A percentile compares a stretch with the other conserved stretches of the same genome.
Evolutionary conservation across 345 rosid genomes (phyloP).

Genomic region (Microcos paniculata): DNA sequence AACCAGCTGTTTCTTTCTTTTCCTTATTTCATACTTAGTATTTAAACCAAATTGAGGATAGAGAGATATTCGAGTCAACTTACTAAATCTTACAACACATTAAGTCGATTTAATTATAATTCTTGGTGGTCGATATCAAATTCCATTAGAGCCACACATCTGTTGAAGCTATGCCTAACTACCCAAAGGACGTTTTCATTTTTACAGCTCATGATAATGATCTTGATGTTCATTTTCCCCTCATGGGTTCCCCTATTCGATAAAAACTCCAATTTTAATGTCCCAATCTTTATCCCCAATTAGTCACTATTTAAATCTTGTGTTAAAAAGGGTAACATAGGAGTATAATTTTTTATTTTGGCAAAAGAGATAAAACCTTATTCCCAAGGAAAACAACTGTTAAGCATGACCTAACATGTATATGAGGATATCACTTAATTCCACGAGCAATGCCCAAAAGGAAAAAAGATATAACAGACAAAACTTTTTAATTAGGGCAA

Average conservation of each 20-base stretch:
- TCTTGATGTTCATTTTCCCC: not conserved
- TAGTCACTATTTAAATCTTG: not conserved
- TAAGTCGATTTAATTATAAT: not conserved
- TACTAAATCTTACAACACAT: not conserved
- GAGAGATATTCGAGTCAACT: not conserved
- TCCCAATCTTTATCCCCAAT: not conserved
- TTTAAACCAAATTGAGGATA: not conserved
- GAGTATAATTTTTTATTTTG: not conserved
- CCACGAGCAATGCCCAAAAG: not conserved
- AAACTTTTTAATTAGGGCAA: not conserved
- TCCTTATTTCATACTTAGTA: not conserved
- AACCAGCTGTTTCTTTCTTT: too few species aligned
- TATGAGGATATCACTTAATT: not conserved
- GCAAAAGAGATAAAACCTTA: not conserved
- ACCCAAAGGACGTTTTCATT: not conserved
- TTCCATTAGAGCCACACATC: not conserved
- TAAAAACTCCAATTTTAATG: not conserved
- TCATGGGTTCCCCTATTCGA: not conserved
- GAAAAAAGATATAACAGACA: not conserved
- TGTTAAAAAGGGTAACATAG: not conserved
- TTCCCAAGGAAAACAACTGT: conserved; percentile 5
- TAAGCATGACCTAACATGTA: conserved; percentile 17
- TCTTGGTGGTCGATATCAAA: not conserved
- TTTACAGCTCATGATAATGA: not conserved
- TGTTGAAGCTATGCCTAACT: not conserved